Base-by-base conservation (phyloP, 345 rosid genomes). In the Sonneratia caseolaris region DNA sequence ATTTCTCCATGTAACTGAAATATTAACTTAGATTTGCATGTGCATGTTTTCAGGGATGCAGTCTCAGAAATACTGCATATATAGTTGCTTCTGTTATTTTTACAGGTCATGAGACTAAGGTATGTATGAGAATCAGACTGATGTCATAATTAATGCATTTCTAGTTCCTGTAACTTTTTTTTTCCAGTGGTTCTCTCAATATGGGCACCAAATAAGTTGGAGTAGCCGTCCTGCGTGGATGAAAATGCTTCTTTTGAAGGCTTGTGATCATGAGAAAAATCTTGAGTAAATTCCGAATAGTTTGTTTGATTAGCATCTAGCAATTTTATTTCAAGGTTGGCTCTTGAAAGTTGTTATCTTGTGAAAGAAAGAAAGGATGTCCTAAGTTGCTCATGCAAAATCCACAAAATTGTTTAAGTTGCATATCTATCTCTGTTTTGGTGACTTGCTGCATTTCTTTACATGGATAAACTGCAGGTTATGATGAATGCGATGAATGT, bases 401-500 rank as follows among this genome's bases (percentile, higher is more conserved):
- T 53, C 59, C 59, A 53, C 59, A 19, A 53, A 18, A 35, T 27
- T 3, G 6, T 62, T 62, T 9, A 27, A 27, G 66, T 27, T 32
- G 66, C 18, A 13, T 62, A 4, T 32, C 32, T 15, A 62, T 62
- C 65, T 53, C 24, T 38, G 21, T n/a, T 8, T 27, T 66, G 72
- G 48, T 24, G 24, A 32, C 22, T 48, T 27, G 10, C 69, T 38
- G 36, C 18, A 51, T 42, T 57, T 43, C 27, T 66, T 53, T 68
- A 11, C 53, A 32, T 65, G 19, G 21, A 62, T 47, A 59, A 74
- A 76, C 59, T 80, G 73, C 85, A 92, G 99, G 98, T 96, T 75
- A 96, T 96, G 98, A 96, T 96, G 99, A 96, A 96, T 81, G 86
- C 99, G 55, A 91, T 92, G 99, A 96, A 96, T 73, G 92, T 95